These are phyloP conservation scores for Auricularia heimuer DNA, from an alignment of 768 basidiomycete genomes.

Conservation along the genomic window DNA sequence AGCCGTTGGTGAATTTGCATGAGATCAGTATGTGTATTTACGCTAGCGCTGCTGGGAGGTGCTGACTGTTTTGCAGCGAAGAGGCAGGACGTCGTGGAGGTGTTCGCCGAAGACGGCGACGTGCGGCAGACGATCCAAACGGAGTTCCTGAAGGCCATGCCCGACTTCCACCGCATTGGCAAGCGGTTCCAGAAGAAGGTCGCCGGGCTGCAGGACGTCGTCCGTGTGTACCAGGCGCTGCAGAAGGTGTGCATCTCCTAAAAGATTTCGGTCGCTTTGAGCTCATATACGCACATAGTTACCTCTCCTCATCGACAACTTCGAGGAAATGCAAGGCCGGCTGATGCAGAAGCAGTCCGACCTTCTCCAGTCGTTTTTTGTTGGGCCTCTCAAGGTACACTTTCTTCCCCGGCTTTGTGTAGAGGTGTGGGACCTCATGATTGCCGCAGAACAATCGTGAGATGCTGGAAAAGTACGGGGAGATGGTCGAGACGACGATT, in stretches of 20 bases:
- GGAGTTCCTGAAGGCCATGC: slow-evolving; percentile 82
- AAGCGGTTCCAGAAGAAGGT: slow-evolving; percentile 82
- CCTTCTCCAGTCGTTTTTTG: slow-evolving; percentile 61
- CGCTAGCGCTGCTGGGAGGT: background rate
- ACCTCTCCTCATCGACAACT: slow-evolving; percentile 57
- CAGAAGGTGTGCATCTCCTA: slow-evolving; percentile 44
- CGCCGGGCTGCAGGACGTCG: slow-evolving; percentile 88
- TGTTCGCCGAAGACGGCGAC: slow-evolving; percentile 70
- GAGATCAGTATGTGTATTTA: slow-evolving; percentile 62
- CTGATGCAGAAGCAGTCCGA: slow-evolving; percentile 32
- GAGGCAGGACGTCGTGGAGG: slow-evolving; percentile 80
- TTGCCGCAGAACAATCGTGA: slow-evolving; percentile 43
- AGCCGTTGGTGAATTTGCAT: slow-evolving; percentile 88
- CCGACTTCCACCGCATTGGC: slow-evolving; percentile 84
- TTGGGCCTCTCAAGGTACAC: slow-evolving; percentile 47
- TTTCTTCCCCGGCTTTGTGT: too few species aligned
- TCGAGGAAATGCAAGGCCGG: slow-evolving; percentile 42
- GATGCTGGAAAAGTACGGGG: slow-evolving; percentile 66
- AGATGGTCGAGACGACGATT: slow-evolving; percentile 94
- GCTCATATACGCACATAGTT: slow-evolving; percentile 34
- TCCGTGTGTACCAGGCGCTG: slow-evolving; percentile 90
- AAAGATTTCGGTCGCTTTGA: background rate
- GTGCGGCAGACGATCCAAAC: slow-evolving; percentile 68
- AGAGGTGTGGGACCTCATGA: background rate
- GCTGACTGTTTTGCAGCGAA: slow-evolving; percentile 40